These are phyloP conservation scores for Candida tammaniensis DNA, from an alignment of 805 yeast genomes.

Conservation along the genomic window DNA sequence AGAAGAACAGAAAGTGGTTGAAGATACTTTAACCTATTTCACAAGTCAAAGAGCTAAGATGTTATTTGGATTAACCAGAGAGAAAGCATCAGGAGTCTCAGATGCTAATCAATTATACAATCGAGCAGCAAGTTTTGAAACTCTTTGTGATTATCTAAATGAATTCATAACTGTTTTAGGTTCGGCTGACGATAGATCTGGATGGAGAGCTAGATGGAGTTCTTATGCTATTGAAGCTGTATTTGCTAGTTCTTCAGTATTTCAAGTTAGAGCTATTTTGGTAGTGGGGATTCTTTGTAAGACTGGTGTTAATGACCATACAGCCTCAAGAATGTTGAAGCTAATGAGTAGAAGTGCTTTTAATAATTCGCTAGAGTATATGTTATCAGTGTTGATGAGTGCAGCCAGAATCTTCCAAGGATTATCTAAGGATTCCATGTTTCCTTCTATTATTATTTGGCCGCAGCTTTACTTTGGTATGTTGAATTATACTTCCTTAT, in stretches of 20 bases:
- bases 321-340: conserved; percentile 32
- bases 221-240: conserved; percentile 63
- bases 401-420: conserved; percentile 50
- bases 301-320: conserved; percentile 58
- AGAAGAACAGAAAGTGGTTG: conserved; percentile 39
- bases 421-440: conserved; percentile 41
- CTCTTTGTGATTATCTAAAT: conserved; percentile 54
- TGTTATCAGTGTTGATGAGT: conserved; percentile 33
- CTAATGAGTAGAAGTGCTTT: conserved; percentile 22
- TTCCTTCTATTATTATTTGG: conserved; percentile 53
- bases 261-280: conserved; percentile 66
- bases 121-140: conserved; percentile 50
- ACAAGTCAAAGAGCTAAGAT: conserved; percentile 65
- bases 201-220: conserved; percentile 67
- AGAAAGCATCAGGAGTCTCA: conserved; percentile 37
- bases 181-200: conserved; percentile 42
- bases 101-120: conserved; percentile 37
- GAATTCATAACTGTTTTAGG: conserved; percentile 51
- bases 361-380: conserved; percentile 23
- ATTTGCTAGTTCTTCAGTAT: conserved; percentile 50
- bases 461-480: conserved; percentile 30
- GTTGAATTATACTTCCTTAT: conserved; percentile 26
- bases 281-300: conserved; percentile 68
- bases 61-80: conserved; percentile 67
- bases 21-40: conserved; percentile 44